Evolutionary conservation across 1,139 yeast species (phyloP), one percentile per base, ranked within the genome.

Genomic region (Candida gigantensis): DNA sequence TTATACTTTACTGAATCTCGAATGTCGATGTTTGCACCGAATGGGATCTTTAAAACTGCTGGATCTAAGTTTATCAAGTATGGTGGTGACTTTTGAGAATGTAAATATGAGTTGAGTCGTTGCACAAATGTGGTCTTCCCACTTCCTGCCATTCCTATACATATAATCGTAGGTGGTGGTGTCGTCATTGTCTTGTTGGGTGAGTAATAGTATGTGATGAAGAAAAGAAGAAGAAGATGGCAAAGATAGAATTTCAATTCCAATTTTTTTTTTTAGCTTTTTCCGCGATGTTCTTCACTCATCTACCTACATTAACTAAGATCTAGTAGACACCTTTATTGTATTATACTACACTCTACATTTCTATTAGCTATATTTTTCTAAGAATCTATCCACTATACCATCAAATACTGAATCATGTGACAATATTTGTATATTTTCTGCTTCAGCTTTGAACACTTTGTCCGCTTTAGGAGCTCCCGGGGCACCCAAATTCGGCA

Each of bases 41-140:
- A 94, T 9, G 98, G 98, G 9, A 89, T 83, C 48, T 84, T 87
- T 45, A 86, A 65, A 16, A 92, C 98, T 0, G 98, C 98, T 1
- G 99, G 99, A 63, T 94, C 99, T 35, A 94, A 70, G 57, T 94
- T 94, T 44, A 94, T 79, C 25, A 92, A 95, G 61, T 94, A 94
- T 9, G 94, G 92, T 7, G 89, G 86, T 6, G 84, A 76, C 40
- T 76, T 69, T 47, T 81, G 72, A 28, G 85, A 45, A 53, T 90
- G 96, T 29, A 92, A 68, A 58, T 92, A 95, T 1, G 97, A 79
- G 62, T 90, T 92, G 41, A 94, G 68, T 44, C 98, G 70, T 60
- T 94, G 99, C 89, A 94, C 84, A 59, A 94, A 92, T 3, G 98
- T 94, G 65, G 99, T 92, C 64, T 94, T 94, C 52, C 99, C 98